phyloP scores from a whole-genome alignment of 1,139 yeast genomes.

The Geotrichum siamense region DNA sequence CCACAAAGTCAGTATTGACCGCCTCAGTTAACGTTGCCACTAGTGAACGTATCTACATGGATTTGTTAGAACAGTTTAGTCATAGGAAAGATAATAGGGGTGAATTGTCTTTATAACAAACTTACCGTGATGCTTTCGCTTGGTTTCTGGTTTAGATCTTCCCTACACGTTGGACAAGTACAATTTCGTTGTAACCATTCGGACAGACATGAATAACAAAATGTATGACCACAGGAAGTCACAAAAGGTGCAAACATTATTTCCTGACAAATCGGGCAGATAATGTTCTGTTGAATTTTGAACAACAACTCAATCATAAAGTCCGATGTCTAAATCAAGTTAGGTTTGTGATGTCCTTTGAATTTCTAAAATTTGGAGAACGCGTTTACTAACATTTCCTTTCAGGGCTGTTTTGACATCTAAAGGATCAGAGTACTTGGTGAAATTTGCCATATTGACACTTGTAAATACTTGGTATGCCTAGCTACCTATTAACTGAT shows the following conservation, averaged over 20 bases:
- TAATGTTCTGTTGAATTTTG: conserved; percentile 23
- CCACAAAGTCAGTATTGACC: conserved; percentile 18
- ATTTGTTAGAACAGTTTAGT: too few relatives aligned
- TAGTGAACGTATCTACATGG: conserved; percentile 14
- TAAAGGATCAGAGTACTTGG: conserved; percentile 1
- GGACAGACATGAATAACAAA: conserved; percentile 29
- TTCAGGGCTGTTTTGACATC: conserved; percentile 1
- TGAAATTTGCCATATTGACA: background rate
- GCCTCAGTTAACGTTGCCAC: conserved; percentile 11
- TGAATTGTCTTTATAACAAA: background rate
- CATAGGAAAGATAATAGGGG: too few relatives aligned
- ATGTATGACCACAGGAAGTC: conserved; percentile 34
- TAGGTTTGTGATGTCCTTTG: background rate
- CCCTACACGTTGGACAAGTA: conserved; percentile 29
- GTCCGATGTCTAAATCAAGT: conserved; percentile 7
- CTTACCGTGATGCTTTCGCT: conserved; percentile 20
- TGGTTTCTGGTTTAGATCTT: conserved; percentile 21
- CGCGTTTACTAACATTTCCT: background rate
- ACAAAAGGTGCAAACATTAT: conserved; percentile 31
- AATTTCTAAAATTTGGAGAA: background rate
- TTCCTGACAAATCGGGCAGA: conserved; percentile 34
- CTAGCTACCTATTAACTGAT: too few relatives aligned
- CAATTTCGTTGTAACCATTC: conserved; percentile 26
- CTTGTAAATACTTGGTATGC: too few relatives aligned
- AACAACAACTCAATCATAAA: conserved; percentile 17